Evolutionary conservation across 352 stramenopile species (phyloP).

Genomic region (Phytophthora tentaculata): DNA sequence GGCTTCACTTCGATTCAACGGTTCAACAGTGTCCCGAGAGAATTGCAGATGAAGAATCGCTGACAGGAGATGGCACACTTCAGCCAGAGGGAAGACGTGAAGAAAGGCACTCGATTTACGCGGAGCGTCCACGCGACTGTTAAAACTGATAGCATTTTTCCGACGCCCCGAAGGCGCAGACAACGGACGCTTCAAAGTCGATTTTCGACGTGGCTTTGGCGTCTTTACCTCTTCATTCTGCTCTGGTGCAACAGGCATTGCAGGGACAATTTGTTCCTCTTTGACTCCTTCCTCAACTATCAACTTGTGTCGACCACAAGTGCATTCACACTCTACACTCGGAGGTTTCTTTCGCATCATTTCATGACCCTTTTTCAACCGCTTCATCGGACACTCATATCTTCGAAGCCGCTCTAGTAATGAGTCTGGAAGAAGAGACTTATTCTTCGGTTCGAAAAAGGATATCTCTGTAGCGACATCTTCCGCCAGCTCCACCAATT

Average conservation of each 20-base stretch:
- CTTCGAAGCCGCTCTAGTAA: slow-evolving; percentile 36
- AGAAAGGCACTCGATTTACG: slow-evolving; percentile 42
- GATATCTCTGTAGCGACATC: slow-evolving; percentile 60
- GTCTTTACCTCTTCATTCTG: slow-evolving; percentile 22
- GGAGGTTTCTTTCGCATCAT: slow-evolving; percentile 30
- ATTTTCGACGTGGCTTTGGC: slow-evolving; percentile 35
- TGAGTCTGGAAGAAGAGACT: slow-evolving; percentile 24
- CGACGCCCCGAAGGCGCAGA: slow-evolving; percentile 35
- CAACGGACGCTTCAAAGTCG: slow-evolving; percentile 36
- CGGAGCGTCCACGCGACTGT: slow-evolving; percentile 34
- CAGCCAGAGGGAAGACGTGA: slow-evolving; percentile 57
- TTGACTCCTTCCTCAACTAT: slow-evolving; percentile 33
- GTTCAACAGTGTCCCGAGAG: slow-evolving; percentile 48
- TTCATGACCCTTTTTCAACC: slow-evolving; percentile 51
- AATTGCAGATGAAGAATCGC: slow-evolving; percentile 72
- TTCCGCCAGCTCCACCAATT: slow-evolving; percentile 62
- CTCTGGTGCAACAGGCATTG: slow-evolving; percentile 8
- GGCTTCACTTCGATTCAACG: slow-evolving; percentile 3
- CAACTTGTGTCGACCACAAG: slow-evolving; percentile 54
- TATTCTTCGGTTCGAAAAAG: slow-evolving; percentile 31
- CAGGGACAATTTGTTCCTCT: slow-evolving; percentile 9
- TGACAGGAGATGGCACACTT: slow-evolving; percentile 69
- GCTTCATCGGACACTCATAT: slow-evolving; percentile 55
- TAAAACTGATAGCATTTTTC: slow-evolving; percentile 59
- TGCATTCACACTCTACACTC: slow-evolving; percentile 45